Conservation (phyloP, 768 basidiomycete genomes). For the Hypholoma fasciculare region DNA sequence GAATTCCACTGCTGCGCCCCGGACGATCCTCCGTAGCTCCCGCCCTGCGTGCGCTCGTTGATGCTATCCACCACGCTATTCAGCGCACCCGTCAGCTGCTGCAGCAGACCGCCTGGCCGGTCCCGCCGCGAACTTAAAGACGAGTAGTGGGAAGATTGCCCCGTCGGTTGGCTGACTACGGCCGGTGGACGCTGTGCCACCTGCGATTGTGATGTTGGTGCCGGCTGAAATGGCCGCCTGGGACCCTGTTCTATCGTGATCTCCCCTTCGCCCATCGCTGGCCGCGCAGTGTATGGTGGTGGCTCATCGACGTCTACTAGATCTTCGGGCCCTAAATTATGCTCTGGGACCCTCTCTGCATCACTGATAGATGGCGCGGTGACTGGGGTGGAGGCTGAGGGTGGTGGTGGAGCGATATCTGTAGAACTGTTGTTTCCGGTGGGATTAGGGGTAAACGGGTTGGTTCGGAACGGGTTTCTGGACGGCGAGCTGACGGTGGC, state of each 20-base stretch:
- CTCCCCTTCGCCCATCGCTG: slow-evolving; percentile 58
- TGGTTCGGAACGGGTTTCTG: slow-evolving; percentile 34
- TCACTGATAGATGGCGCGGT: not conserved
- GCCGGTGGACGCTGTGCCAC: not conserved
- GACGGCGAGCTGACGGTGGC: not conserved
- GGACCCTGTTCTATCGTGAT: slow-evolving; percentile 65
- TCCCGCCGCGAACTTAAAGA: not conserved
- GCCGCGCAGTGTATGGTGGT: slow-evolving; percentile 66
- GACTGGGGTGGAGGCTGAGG: slow-evolving; percentile 1
- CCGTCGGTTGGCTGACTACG: not conserved
- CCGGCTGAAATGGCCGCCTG: slow-evolving; percentile 56
- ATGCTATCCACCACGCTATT: slow-evolving; percentile 14
- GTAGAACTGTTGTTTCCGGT: slow-evolving; percentile 19
- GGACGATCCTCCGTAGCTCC: slow-evolving; percentile 3
- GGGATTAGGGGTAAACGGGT: slow-evolving; percentile 24
- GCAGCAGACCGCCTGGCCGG: slow-evolving; percentile 1
- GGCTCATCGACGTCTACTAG: slow-evolving; percentile 49
- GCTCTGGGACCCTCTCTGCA: not conserved
- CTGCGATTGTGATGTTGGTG: slow-evolving; percentile 21
- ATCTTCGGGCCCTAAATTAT: slow-evolving; percentile 20
- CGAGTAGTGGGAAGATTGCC: not conserved
- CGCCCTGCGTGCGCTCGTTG: not conserved
- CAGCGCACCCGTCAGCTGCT: slow-evolving; percentile 18
- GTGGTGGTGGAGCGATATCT: slow-evolving; percentile 6
- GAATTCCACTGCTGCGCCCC: slow-evolving; percentile 18